Base-by-base conservation (phyloP, 139 green algal species). In the Chlorella vulgaris region DNA sequence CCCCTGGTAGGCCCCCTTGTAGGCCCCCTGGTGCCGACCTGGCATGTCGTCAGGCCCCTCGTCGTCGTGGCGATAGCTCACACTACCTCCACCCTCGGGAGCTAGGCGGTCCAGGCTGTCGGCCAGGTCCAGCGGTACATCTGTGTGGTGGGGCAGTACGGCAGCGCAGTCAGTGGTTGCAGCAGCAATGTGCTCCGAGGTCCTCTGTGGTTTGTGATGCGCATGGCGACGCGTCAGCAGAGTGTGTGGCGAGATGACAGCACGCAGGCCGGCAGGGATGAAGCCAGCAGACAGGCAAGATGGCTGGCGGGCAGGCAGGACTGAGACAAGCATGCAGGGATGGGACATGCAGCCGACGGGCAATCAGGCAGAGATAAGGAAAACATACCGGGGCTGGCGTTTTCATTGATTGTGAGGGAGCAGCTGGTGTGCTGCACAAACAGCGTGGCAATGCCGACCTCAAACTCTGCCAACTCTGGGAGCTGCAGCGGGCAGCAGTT, bases 41-140 rank as follows among this genome's bases (percentile, higher is more conserved):
- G 93, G 93, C 93, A 97, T 96, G 86, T 97, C 93, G 79, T 92
- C 85, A 15, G 58, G 67, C 0, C 93, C 93, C 81, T 97, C 93
- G 50, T 97, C 93, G 22, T 86, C 40, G 40, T 97, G 93, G 0
- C 93, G 76, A 80, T 96, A 97, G 21, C 81, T 73, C 38, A 43
- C 28, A 28, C 38, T 21, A 2, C n/a, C n/a, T n/a, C 47, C 79
- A 28, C 91, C 86, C 78, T 97, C 93, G 21, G 93, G 93, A 0
- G 78, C 93, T 10, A 96, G 80, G 18, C 85, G 79, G 83, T 97
- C 88, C 36, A 97, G 75, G 0, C 89, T 76, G 51, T 97, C 93
- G 70, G 92, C 81, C 35, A 96, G 67, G 83, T 96, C 92, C 31
- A 95, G 71, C 0, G 89, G 92, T 19, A 87, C 83, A 47, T 84